Percentiles rank a stretch among this genome's conserved stretches.
These are phyloP conservation scores for Wickerhamiella kazuoi DNA, from an alignment of 805 yeast genomes.

Conservation along the genomic window DNA sequence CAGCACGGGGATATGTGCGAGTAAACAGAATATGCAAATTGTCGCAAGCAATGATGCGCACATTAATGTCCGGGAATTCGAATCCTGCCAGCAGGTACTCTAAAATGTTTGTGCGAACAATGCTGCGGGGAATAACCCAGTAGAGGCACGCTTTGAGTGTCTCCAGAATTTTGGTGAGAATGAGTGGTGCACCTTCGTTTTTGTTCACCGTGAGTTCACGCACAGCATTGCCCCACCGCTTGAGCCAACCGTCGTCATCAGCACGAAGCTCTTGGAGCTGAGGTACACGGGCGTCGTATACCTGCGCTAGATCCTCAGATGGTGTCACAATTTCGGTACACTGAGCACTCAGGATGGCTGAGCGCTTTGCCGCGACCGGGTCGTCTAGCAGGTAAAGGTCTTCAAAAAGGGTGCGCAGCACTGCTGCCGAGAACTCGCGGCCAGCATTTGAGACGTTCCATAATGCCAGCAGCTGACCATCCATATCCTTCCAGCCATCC, in stretches of 20 bases:
- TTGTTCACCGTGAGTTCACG: slow-evolving; percentile 14
- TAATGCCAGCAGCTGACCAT: slow-evolving; percentile 47
- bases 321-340: slow-evolving; percentile 75
- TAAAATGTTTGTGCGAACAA: slow-evolving; percentile 49
- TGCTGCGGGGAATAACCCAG: slow-evolving; percentile 72
- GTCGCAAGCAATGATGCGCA: slow-evolving; percentile 67
- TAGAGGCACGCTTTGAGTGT: slow-evolving; percentile 78
- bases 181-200: not conserved
- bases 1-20: slow-evolving; percentile 44
- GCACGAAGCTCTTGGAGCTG: slow-evolving; percentile 43
- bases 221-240: slow-evolving; percentile 40
- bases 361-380: slow-evolving; percentile 67
- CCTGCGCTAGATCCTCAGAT: slow-evolving; percentile 37
- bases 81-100: slow-evolving; percentile 34
- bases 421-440: slow-evolving; percentile 59
- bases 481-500: slow-evolving; percentile 77
- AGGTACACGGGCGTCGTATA: slow-evolving; percentile 51
- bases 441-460: slow-evolving; percentile 53
- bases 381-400: slow-evolving; percentile 87
- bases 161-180: slow-evolving; percentile 37
- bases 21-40: slow-evolving; percentile 80
- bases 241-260: slow-evolving; percentile 72
- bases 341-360: slow-evolving; percentile 57
- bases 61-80: slow-evolving; percentile 35
- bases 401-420: slow-evolving; percentile 76